These are phyloP conservation scores for Begonia loranthoides DNA, from an alignment of 306 rosid genomes.

Conservation along the genomic window DNA sequence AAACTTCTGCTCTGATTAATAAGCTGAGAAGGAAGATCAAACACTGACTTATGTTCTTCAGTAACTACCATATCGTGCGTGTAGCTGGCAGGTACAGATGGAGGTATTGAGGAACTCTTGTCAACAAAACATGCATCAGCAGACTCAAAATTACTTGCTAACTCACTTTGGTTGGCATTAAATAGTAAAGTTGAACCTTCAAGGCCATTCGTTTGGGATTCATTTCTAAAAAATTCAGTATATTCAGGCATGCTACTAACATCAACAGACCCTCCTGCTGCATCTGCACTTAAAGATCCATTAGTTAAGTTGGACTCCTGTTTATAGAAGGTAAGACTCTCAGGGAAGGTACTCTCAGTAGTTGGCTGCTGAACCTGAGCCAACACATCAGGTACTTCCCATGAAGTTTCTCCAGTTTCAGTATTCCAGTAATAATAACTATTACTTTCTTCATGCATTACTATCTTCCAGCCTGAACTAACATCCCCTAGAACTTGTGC, in stretches of 20 bases:
- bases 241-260: conserved; percentile 17
- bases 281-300: conserved; percentile 19
- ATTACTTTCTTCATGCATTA: conserved; percentile 86
- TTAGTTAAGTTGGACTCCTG: conserved; percentile 20
- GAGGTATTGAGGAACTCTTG: conserved; percentile 2
- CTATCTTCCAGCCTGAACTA: conserved; percentile 76
- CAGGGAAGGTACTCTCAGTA: conserved; percentile 21
- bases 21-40: conserved; percentile 40
- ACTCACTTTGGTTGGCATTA: conserved; percentile 22
- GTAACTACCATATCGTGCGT: background rate
- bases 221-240: conserved; percentile 18
- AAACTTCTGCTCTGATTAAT: conserved; percentile 37
- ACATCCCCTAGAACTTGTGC: conserved; percentile 35
- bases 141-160: conserved; percentile 5
- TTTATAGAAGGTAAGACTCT: conserved; percentile 15
- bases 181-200: conserved; percentile 25
- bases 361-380: conserved; percentile 34
- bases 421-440: conserved; percentile 84
- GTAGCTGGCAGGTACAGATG: conserved; percentile 12
- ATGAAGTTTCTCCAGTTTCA: conserved; percentile 92
- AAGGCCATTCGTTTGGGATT: conserved; percentile 29
- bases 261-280: conserved; percentile 17
- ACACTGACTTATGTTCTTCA: conserved; percentile 29
- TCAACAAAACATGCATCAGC: conserved; percentile 10
- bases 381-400: conserved; percentile 77